A percentile compares a stretch with the other conserved stretches of the same genome.
Conservation (phyloP, 352 stramenopile species). For the Pseudoperonospora humuli region DNA sequence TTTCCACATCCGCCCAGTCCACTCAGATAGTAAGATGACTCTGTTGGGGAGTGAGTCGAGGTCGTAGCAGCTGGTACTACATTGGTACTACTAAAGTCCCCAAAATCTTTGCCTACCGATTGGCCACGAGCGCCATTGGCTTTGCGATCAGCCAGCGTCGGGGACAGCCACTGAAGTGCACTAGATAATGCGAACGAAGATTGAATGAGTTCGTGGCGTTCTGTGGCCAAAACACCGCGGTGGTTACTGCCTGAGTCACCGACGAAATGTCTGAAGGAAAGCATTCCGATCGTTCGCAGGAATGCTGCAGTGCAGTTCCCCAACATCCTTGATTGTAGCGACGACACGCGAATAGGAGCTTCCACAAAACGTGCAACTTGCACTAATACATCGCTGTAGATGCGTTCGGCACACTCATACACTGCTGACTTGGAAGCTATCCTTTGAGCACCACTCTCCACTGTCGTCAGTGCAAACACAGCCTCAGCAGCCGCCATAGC, state of each 20-base stretch:
- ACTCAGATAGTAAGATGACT: conserved; percentile 61
- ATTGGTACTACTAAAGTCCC: conserved; percentile 30
- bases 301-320: conserved; percentile 70
- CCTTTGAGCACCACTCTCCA: conserved; percentile 30
- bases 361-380: conserved; percentile 78
- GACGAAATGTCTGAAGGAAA: conserved; percentile 73
- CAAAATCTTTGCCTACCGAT: conserved; percentile 34
- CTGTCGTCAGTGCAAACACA: conserved; percentile 44
- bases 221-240: conserved; percentile 28
- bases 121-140: conserved; percentile 15
- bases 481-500: conserved; percentile 58
- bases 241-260: conserved; percentile 38
- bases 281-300: conserved; percentile 64
- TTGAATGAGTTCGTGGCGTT: conserved; percentile 51
- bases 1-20: conserved; percentile 76
- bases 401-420: conserved; percentile 70
- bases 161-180: conserved; percentile 68
- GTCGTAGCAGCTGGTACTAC: conserved; percentile 14
- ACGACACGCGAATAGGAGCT: conserved; percentile 62
- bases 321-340: conserved; percentile 65
- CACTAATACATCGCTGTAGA: conserved; percentile 81
- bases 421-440: conserved; percentile 43
- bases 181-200: conserved; percentile 67
- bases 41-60: conserved; percentile 15
- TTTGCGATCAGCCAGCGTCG: conserved; percentile 30